Evolutionary conservation across 2,329 filamentous ascomycete genomes (phyloP), one percentile per base, ranked within the genome.

Genomic region (Huntiella decipiens): DNA sequence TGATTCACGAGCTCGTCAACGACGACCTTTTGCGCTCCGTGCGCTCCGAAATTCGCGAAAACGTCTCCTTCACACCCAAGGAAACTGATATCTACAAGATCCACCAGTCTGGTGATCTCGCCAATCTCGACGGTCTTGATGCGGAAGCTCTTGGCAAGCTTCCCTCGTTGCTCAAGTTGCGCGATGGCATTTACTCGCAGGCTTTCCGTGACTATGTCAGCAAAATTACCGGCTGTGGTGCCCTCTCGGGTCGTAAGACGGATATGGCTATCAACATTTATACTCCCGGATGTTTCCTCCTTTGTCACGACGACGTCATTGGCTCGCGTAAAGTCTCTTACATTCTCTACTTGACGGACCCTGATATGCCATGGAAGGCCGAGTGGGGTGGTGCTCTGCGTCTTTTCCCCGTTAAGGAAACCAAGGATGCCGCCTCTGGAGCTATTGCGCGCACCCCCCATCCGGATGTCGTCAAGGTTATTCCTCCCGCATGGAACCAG

Each of bases 31-130:
- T 98, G 40, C 87, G 87, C 56, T 70, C 74, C 46, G 91, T 98
- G 50, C 86, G 91, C 58, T 66, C 73, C 56, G 91, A 98, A 65
- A 88, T 96, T 61, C 79, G 80, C 61, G 71, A 81, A 54, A 87
- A 94, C 58, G 82, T 98, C 54, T 79, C 83, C 54, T 98, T 98
- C 66, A 95, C 91, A 10, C 87, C 87, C 55, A 98, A 98, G 63
- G 91, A 98, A 63, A 98, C 91, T 41, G 91, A 98, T 61, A 98
- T 98, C 56, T 98, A 98, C 73, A 94, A 92, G 64, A 96, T 98
- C 58, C 87, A 95, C 70, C 91, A 98, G 67, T 96, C 88, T 4
- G 91, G 91, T 53, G 91, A 98, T 60, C 73, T 98, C 32, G 91
- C 91, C 40, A 98, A 98, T 63, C 76, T 98, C 49, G 88, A 95